These are phyloP conservation scores for Elasticomyces elasticus DNA, from an alignment of 495 filamentous ascomycete genomes.

Conservation along the genomic window DNA sequence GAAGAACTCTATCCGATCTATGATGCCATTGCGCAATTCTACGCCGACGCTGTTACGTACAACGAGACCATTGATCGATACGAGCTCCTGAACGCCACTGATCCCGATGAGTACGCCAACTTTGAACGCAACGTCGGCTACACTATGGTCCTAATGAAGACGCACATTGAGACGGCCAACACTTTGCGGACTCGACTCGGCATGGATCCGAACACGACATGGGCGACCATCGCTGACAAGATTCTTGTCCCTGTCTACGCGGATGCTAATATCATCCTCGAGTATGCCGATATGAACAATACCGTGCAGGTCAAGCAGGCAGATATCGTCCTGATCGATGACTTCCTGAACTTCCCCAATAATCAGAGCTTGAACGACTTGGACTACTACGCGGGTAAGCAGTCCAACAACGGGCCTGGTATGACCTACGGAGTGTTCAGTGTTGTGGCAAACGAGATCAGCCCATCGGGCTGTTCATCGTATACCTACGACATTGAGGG, in stretches of 20 bases:
- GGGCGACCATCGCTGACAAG: slow-evolving; percentile 28
- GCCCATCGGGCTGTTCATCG: slow-evolving; percentile 50
- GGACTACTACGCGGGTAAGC: slow-evolving; percentile 56
- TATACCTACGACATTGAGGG: slow-evolving; percentile 54
- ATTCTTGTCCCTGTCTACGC: slow-evolving; percentile 31
- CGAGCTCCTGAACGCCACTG: slow-evolving; percentile 58
- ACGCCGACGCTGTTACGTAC: slow-evolving; percentile 42
- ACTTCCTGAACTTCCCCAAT: slow-evolving; percentile 43
- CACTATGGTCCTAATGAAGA: slow-evolving; percentile 57
- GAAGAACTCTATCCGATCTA: slow-evolving; percentile 48
- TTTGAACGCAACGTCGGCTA: slow-evolving; percentile 60
- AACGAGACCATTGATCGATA: slow-evolving; percentile 43
- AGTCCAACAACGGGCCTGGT: slow-evolving; percentile 51
- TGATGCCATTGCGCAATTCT: slow-evolving; percentile 48
- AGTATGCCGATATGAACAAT: slow-evolving; percentile 57
- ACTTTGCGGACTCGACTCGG: slow-evolving; percentile 48
- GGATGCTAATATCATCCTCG: slow-evolving; percentile 52
- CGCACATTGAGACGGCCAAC: slow-evolving; percentile 49
- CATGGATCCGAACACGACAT: slow-evolving; percentile 35
- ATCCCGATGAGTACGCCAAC: slow-evolving; percentile 73
- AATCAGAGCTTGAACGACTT: slow-evolving; percentile 52
- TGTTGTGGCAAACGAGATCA: slow-evolving; percentile 49
- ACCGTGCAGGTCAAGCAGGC: slow-evolving; percentile 55
- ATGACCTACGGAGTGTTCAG: slow-evolving; percentile 62
- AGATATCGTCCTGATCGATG: slow-evolving; percentile 52